Conservation (phyloP, 805 yeast species). For the Yarrowia sp. region DNA sequence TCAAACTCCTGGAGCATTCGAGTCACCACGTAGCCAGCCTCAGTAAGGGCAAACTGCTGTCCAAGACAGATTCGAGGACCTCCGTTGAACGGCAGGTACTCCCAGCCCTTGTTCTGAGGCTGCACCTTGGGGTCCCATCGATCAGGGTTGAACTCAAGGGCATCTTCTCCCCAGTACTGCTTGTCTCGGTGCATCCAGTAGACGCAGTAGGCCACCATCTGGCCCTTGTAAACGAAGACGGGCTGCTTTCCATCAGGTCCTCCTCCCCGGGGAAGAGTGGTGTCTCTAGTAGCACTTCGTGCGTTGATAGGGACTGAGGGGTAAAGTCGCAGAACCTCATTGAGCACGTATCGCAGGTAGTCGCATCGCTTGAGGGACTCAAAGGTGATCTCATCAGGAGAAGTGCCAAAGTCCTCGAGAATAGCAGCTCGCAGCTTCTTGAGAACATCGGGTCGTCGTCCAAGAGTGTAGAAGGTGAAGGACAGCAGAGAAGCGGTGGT, state of each 20-base stretch:
- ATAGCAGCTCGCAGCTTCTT: conserved; percentile 53
- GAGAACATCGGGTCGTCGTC: conserved; percentile 50
- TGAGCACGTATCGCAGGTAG: conserved; percentile 57
- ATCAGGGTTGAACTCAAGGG: conserved; percentile 55
- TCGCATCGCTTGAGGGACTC: conserved; percentile 58
- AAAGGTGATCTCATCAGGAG: conserved; percentile 50
- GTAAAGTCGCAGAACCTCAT: conserved; percentile 59
- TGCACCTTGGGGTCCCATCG: conserved; percentile 55
- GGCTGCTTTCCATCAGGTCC: conserved; percentile 54
- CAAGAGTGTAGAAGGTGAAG: conserved; percentile 55
- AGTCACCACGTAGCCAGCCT: conserved; percentile 57
- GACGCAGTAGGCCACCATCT: conserved; percentile 52
- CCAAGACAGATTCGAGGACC: conserved; percentile 65
- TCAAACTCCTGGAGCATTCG: conserved; percentile 50
- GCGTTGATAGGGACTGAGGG: conserved; percentile 61
- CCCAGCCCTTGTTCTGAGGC: conserved; percentile 53
- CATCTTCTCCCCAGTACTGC: conserved; percentile 56
- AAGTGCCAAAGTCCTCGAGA: conserved; percentile 50
- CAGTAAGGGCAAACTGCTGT: conserved; percentile 63
- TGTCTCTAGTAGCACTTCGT: conserved; percentile 56
- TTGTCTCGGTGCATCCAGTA: conserved; percentile 55
- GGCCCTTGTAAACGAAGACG: conserved; percentile 55
- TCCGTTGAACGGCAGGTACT: conserved; percentile 61
- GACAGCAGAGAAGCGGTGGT: conserved; percentile 61
- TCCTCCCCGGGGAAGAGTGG: conserved; percentile 61